A percentile compares a stretch with the other conserved stretches of the same genome.
phyloP scores from a whole-genome alignment of 148 eudicot genomes.

The Cornus florida region DNA sequence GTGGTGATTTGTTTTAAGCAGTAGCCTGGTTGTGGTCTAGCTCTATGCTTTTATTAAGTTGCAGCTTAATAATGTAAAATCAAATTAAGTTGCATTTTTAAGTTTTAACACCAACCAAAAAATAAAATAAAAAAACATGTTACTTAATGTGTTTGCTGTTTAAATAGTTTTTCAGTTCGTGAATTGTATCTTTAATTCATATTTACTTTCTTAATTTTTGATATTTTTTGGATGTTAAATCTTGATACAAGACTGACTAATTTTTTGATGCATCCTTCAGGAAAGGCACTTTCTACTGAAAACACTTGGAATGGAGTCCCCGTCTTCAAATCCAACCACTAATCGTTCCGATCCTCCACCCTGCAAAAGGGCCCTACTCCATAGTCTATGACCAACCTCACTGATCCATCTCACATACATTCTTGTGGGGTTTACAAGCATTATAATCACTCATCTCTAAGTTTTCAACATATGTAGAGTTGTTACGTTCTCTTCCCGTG shows the following conservation, averaged over 20 bases:
- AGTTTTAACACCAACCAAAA: no score
- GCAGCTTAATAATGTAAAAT: not conserved
- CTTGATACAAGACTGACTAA: not conserved
- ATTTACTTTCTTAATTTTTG: no score
- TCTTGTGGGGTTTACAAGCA: slow-evolving; percentile 2
- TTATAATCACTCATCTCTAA: slow-evolving; percentile 12
- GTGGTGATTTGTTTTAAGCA: no score
- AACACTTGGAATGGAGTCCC: slow-evolving; percentile 78
- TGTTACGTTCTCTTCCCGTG: slow-evolving; percentile 10
- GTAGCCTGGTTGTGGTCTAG: no score
- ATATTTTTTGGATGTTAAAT: no score
- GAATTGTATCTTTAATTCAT: not conserved
- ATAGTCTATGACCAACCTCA: slow-evolving; percentile 45
- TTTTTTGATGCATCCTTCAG: slow-evolving; percentile 42
- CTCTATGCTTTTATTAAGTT: not conserved
- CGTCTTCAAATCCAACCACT: slow-evolving; percentile 39
- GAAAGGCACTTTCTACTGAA: slow-evolving; percentile 86
- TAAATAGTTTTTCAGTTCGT: not conserved
- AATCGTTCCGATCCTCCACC: slow-evolving; percentile 65
- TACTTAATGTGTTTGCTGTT: not conserved
- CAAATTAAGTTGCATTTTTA: no score
- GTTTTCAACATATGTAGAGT: slow-evolving; percentile 30
- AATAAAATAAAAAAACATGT: no score
- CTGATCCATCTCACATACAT: slow-evolving; percentile 25
- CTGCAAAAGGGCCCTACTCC: slow-evolving; percentile 90